These are phyloP conservation scores for Podaxis sp. DNA, from an alignment of 768 basidiomycete species.

Conservation along the genomic window DNA sequence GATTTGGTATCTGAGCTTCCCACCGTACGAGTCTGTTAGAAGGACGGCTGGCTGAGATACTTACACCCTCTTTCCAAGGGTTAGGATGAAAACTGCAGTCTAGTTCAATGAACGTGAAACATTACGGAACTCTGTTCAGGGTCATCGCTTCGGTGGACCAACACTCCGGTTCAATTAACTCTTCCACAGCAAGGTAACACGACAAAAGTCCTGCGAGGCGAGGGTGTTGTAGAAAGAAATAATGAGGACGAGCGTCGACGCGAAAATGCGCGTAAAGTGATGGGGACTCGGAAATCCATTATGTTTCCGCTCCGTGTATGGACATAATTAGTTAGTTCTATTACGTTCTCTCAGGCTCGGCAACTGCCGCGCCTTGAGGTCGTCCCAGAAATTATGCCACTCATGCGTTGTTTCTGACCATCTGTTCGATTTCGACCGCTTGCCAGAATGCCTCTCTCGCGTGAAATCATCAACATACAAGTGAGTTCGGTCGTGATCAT, in stretches of 20 bases:
- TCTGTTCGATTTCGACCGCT: background rate
- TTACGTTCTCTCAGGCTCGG: background rate
- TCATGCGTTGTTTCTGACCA: background rate
- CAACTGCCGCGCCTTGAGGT: constrained; percentile 2
- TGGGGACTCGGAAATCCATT: background rate
- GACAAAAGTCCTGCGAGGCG: background rate
- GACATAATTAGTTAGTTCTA: background rate
- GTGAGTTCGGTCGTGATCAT: constrained; percentile 26
- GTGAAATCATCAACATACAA: constrained; percentile 84
- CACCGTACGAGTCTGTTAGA: background rate
- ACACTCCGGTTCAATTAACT: background rate
- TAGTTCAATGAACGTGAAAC: background rate
- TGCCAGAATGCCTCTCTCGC: constrained; percentile 45
- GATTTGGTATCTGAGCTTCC: background rate
- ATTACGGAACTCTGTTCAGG: background rate
- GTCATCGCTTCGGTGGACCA: background rate
- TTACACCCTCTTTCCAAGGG: too few relatives aligned
- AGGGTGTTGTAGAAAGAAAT: background rate
- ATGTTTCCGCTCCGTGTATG: background rate
- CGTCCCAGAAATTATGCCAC: background rate
- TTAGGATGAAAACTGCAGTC: too few relatives aligned
- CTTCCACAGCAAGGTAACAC: background rate
- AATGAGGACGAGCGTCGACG: background rate
- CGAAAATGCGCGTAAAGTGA: too few relatives aligned
- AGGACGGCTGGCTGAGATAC: background rate